phyloP scores from a whole-genome alignment of 2,329 filamentous ascomycete species.

The Beauveria brongniartii region DNA sequence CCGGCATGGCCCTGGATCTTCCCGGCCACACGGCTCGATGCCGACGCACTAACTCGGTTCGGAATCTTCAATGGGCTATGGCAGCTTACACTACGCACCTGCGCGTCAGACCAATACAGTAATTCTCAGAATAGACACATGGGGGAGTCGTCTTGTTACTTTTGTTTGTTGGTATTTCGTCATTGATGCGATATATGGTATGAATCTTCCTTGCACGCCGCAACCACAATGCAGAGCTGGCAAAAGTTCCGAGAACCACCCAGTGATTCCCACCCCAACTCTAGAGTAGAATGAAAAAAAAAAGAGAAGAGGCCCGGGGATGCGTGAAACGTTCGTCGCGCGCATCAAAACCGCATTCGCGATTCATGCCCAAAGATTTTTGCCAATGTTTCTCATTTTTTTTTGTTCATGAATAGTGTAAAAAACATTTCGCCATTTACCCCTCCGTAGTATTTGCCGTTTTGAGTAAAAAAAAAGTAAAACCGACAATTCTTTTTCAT shows the following conservation, averaged over 20 bases:
- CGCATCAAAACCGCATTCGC: not conserved
- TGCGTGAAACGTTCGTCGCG: not conserved
- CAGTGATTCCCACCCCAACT: not conserved
- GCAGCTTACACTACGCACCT: not conserved
- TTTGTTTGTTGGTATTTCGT: slow-evolving; percentile 25
- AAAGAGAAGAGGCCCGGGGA: not conserved
- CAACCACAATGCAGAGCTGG: slow-evolving; percentile 46
- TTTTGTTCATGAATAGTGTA: slow-evolving; percentile 9
- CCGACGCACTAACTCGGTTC: not conserved
- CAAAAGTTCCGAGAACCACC: slow-evolving; percentile 33
- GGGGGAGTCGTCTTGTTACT: slow-evolving; percentile 15
- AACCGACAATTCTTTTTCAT: slow-evolving; percentile 18
- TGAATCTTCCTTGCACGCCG: slow-evolving; percentile 45
- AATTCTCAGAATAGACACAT: slow-evolving; percentile 13
- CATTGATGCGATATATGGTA: slow-evolving; percentile 44
- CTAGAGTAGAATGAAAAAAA: not conserved
- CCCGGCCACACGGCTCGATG: not conserved
- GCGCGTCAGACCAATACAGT: not conserved
- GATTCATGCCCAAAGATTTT: not conserved
- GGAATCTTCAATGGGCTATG: not conserved
- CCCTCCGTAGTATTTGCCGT: slow-evolving; percentile 2
- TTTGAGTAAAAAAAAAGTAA: not conserved
- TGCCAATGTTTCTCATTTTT: slow-evolving; percentile 7
- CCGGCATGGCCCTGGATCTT: not conserved
- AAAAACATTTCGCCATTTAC: slow-evolving; percentile 10